Conservation (phyloP, 495 filamentous ascomycete species). For the Cetradonia linearis region DNA sequence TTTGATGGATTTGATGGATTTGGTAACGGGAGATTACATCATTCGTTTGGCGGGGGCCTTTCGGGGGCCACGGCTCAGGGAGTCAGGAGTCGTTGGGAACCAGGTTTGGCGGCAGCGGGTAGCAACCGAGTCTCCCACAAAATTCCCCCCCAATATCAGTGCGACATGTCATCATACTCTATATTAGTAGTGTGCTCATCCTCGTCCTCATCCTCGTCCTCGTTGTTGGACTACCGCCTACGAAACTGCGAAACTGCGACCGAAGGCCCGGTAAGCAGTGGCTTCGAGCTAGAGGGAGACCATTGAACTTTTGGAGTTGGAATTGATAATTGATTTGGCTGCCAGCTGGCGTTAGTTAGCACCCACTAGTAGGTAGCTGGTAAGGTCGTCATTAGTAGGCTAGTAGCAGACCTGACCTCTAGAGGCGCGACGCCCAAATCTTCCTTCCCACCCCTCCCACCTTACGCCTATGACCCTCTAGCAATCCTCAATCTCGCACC, state of each 20-base stretch:
- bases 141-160: background rate
- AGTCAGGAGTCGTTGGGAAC: background rate
- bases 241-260: background rate
- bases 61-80: constrained; percentile 1
- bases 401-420: background rate
- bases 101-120: constrained; percentile 1
- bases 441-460: background rate
- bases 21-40: constrained; percentile 1
- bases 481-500: background rate
- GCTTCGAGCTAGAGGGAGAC: constrained; percentile 1
- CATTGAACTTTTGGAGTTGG: too few relatives aligned
- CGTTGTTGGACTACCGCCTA: too few relatives aligned
- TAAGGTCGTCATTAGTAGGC: too few relatives aligned
- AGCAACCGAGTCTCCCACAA: background rate
- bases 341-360: background rate
- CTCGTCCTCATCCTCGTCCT: too few relatives aligned
- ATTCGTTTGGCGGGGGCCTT: background rate
- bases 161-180: background rate
- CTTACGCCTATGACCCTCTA: background rate
- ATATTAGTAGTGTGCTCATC: background rate
- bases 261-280: background rate
- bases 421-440: background rate
- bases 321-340: constrained; percentile 8
- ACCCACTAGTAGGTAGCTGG: constrained; percentile 2
- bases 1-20: background rate